phyloP scores from a whole-genome alignment of 2,329 filamentous ascomycete genomes.

The Phoma sp. region DNA sequence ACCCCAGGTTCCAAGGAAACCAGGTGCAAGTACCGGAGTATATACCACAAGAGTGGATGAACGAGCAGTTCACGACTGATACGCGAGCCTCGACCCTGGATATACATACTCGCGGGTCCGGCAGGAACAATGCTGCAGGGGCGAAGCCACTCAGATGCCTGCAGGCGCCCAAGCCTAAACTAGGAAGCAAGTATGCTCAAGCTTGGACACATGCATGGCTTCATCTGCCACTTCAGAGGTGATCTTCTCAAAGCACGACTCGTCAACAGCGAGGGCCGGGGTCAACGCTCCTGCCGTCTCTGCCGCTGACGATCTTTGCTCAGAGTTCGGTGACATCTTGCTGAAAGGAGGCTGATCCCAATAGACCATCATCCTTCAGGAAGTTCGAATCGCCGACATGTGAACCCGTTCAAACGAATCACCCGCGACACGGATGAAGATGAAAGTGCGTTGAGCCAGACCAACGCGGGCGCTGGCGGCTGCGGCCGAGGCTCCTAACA shows the following conservation, averaged over 20 bases:
- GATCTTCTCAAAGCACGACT: conserved; percentile 3
- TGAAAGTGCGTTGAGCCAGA: background rate
- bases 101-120: background rate
- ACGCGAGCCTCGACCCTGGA: conserved; percentile 12
- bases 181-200: conserved; percentile 1
- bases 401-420: background rate
- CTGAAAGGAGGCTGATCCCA: conserved; percentile 3
- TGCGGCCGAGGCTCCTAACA: conserved; percentile 1
- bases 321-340: background rate
- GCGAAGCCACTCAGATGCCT: conserved; percentile 9
- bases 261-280: background rate
- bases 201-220: background rate
- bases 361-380: background rate
- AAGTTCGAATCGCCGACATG: background rate
- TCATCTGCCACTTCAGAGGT: background rate
- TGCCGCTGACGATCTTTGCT: conserved; percentile 9
- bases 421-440: background rate
- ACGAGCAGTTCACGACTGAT: background rate
- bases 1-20: conserved; percentile 18
- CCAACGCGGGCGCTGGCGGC: conserved; percentile 10
- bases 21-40: conserved; percentile 20
- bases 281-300: conserved; percentile 2
- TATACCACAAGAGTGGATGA: conserved; percentile 22
- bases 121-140: conserved; percentile 3
- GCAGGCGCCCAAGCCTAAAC: conserved; percentile 10